phyloP scores from a whole-genome alignment of 129 eudicot genomes.

The Chrysanthemum lavandulifolium region DNA sequence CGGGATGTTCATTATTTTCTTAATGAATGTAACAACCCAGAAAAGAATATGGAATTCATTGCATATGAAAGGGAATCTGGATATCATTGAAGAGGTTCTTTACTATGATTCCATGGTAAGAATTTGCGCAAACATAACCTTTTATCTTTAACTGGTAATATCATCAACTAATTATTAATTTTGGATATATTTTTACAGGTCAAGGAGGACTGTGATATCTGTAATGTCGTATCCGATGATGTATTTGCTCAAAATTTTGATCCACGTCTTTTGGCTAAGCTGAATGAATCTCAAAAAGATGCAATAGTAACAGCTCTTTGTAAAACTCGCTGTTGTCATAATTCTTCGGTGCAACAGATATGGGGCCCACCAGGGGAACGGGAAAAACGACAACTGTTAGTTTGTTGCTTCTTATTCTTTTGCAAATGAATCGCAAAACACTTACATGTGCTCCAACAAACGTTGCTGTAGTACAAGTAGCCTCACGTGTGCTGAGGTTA shows the following conservation, averaged over 20 bases:
- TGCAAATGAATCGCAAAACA: not conserved
- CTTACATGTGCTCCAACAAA: slow-evolving; percentile 2
- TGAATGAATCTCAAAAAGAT: slow-evolving; percentile 46
- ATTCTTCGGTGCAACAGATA: not conserved
- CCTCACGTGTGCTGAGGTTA: not conserved
- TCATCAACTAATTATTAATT: not conserved
- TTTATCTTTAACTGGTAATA: not conserved
- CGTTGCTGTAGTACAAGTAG: not conserved
- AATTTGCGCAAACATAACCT: not conserved
- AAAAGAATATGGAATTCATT: slow-evolving; percentile 55
- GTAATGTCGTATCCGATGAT: slow-evolving; percentile 15
- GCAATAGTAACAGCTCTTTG: not conserved
- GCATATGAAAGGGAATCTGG: slow-evolving; percentile 36
- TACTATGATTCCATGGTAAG: slow-evolving; percentile 39
- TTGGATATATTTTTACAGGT: slow-evolving; percentile 32
- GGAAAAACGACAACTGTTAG: not conserved
- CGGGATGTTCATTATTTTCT: slow-evolving; percentile 37
- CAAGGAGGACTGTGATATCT: slow-evolving; percentile 35
- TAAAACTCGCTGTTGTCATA: not conserved
- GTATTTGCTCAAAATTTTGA: slow-evolving; percentile 10
- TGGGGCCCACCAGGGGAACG: slow-evolving; percentile 5
- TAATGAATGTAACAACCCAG: slow-evolving; percentile 42
- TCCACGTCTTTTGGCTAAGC: slow-evolving; percentile 18
- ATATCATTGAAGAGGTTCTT: slow-evolving; percentile 40
- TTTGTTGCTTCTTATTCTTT: not conserved